Base-by-base conservation (phyloP, 139 green algal genomes). In the Yamagishiella unicocca region DNA sequence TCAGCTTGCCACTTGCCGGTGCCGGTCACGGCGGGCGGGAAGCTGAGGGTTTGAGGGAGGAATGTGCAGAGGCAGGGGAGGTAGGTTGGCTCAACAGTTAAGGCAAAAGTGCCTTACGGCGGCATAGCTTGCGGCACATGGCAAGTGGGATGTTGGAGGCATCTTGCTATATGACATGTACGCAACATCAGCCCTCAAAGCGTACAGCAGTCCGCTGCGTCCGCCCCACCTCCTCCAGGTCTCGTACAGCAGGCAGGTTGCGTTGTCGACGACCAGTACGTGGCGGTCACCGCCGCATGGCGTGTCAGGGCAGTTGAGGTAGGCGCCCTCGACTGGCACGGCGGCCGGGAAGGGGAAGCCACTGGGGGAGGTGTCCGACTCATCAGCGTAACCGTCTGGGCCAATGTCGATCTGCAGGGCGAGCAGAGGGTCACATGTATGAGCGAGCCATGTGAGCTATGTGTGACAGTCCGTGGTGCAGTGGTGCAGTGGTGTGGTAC, bases 221-320 rank as follows among this genome's bases (percentile, higher is more conserved):
- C n/a, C n/a, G n/a, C n/a, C 79, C 0, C 46, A 86, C 80, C 62
- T 86, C 43, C 80, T 62, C 73, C 58, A 89, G 0, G 73, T 79
- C 75, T 92, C 89, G 73, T 89, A 90, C 78, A 92, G 85, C 72
- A 68, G 67, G 62, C 89, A 92, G 1, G 89, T 89, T 61, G 45
- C 46, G 73, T 92, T 89, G 61, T 89, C 89, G 4, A 92, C 35
- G 3, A 80, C 74, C 31, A 92, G 85, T n/a, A 92, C 80, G 73
- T 92, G 89, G 6, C 80, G 64, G 80, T 92, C 89, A 1, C 85
- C 86, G 33, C 29, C n/a, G 71, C 87, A 90, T 37, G 21, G 46
- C 27, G 43, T 31, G 29, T 74, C 37, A 2, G 87, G 72, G 81
- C 87, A 90, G 80, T 72, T 72, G 27, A 40, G 42, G 55, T 84